Evolutionary conservation across 163 green algal species (phyloP).

Genomic region (Scenedesmus sp.): DNA sequence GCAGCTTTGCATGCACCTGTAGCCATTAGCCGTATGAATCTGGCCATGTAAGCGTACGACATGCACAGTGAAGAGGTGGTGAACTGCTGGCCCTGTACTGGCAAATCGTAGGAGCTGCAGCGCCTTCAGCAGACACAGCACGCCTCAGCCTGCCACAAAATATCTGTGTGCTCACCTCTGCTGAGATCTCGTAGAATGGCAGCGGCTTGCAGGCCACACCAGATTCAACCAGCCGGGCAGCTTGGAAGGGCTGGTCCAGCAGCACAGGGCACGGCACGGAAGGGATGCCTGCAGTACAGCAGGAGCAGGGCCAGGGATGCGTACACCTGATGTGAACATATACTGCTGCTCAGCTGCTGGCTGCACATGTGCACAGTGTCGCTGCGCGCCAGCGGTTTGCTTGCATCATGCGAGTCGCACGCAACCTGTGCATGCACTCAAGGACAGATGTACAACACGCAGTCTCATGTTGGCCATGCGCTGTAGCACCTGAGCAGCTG

Average conservation of each 20-base stretch:
- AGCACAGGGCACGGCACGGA: conserved; percentile 51
- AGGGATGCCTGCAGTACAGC: conserved; percentile 14
- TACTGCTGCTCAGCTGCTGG: neutral
- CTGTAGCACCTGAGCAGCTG: too few species aligned
- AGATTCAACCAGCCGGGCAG: conserved; percentile 22
- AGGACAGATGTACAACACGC: neutral
- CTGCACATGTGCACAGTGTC: neutral
- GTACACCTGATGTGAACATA: neutral
- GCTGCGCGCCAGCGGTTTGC: neutral
- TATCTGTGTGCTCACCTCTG: conserved; percentile 6
- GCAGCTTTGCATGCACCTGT: too few species aligned
- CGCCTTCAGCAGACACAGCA: neutral
- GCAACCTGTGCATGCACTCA: neutral
- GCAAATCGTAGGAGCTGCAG: neutral
- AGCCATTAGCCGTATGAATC: too few species aligned
- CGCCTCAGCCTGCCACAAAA: neutral
- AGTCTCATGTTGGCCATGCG: neutral
- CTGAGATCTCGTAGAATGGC: conserved; percentile 31
- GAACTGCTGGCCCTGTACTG: too few species aligned
- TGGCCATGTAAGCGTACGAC: too few species aligned
- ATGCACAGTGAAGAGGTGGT: too few species aligned
- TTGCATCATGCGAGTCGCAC: neutral
- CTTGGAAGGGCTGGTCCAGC: conserved; percentile 46
- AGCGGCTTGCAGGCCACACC: conserved; percentile 34
- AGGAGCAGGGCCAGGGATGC: neutral